Evolutionary conservation across 1,284 basidiomycete genomes (phyloP), one percentile per base, ranked within the genome.

Genomic region (Naganishia cerealis): DNA sequence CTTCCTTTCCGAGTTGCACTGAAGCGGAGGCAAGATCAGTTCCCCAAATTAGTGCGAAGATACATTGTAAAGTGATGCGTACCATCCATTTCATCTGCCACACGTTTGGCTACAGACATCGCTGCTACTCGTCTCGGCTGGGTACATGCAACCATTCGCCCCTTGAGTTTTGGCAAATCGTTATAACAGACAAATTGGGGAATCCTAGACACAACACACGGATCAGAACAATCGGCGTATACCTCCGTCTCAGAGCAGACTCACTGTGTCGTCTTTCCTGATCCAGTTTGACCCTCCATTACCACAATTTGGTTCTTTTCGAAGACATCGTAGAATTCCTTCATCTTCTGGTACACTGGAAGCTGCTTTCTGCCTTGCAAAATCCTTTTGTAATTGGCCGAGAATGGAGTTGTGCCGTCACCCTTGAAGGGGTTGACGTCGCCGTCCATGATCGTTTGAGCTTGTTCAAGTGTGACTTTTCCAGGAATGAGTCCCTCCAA

Each of bases 61-160:
- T 33, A 33, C 43, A 15, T 8, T 10, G n/a, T 40, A 33, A 29
- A 36, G 43, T 33, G 43, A 50, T 21, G 81, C 88, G 73, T 72
- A 91, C 90, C 90, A 79, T 97, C 94, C 91, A 98, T 94, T 81
- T 99, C 95, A 75, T 96, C 93, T 3, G 96, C 94, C 0, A 99
- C 96, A 83, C 96, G 93, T 81, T 95, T 96, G 24, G 95, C 95
- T 0, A 98, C 96, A 26, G 91, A 92, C 92, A 95, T 98, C 42
- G 95, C 94, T 1, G 96, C 94, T 0, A 99, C 94, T 83, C 95
- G 87, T 76, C 96, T 85, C 3, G 95, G 96, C 80, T 99, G 95
- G 0, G 96, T 99, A 77, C 95, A 98, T 7, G 94, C 95, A 36
- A 99, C 91, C 77, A 97, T 84, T 78, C 93, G 94, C 54, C 91